Base-by-base conservation (phyloP, 345 rosid species). In the Boechera retrofracta region DNA sequence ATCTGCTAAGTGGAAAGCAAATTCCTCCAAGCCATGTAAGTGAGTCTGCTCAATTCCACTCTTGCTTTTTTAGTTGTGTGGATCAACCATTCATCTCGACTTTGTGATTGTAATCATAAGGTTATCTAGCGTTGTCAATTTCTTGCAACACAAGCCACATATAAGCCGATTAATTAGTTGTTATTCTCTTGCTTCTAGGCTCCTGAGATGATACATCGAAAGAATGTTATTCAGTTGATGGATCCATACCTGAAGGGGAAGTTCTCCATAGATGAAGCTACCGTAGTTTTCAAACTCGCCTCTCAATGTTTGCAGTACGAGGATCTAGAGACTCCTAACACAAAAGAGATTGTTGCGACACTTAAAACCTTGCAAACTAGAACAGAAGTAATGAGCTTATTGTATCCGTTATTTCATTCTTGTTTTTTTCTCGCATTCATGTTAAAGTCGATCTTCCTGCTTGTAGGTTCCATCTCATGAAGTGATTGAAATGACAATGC, bases 11-110 rank as follows among this genome's bases (percentile, higher is more conserved):
- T 73, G 97, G 97, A 84, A 87, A 84, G 82, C 91, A 88, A 72
- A 87, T 91, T 54, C 94, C 97, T 72, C 97, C 94, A 53, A 89
- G 86, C 81, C 94, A 88, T 76, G 97, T 91, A 82, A 87, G 92
- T 60, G 38, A 15, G 64, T 64, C n/a, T 64, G 12, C 69, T 42
- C 68, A 26, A 63, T 29, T 24, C 21, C 29, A 31, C 28, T 39
- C 16, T 79, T 49, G 60, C 21, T n/a, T 56, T 12, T 47, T 68
- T 68, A 69, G 32, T 42, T 18, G 26, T 49, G 11, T 28, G 55
- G 15, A 12, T 31, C 15, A 21, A 44, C 53, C 28, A 16, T 62
- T 63, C 33, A n/a, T 29, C 61, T 64, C 53, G 61, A 36, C 6
- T 10, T 66, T 59, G 41, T 69, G 16, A 44, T 39, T 33, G 39